Evolutionary conservation across 148 eudicot species (phyloP).

Genomic region (Rhododendron williamsianum): DNA sequence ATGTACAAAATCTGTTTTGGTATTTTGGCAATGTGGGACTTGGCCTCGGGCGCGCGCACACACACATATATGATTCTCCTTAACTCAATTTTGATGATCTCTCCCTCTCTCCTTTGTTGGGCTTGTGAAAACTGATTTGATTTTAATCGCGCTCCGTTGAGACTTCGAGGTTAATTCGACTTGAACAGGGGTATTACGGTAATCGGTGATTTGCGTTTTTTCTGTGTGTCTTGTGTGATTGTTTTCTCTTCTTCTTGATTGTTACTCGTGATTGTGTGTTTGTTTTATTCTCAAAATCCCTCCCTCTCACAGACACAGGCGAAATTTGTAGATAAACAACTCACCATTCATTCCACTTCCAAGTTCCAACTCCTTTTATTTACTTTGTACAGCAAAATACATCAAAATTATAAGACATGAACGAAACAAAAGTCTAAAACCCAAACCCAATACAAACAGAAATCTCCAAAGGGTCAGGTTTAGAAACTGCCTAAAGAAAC

Average conservation of each 20-base stretch:
- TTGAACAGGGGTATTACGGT: too few species aligned
- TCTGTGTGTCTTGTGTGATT: too few species aligned
- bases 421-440: background rate
- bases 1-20: too few species aligned
- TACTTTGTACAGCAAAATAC: background rate
- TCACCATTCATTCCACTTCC: background rate
- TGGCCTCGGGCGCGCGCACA: background rate
- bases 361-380: background rate
- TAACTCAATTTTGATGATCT: background rate
- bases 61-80: background rate
- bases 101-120: background rate
- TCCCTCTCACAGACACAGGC: background rate
- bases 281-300: background rate
- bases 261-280: too few species aligned
- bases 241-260: too few species aligned
- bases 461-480: background rate
- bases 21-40: background rate
- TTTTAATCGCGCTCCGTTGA: background rate
- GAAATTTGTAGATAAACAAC: too few species aligned
- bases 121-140: background rate
- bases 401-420: background rate
- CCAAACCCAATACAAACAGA: background rate
- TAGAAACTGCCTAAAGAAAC: background rate
- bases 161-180: too few species aligned
- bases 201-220: too few species aligned